Conservation (phyloP, 352 stramenopile species). For the Globisporangium canariense region DNA sequence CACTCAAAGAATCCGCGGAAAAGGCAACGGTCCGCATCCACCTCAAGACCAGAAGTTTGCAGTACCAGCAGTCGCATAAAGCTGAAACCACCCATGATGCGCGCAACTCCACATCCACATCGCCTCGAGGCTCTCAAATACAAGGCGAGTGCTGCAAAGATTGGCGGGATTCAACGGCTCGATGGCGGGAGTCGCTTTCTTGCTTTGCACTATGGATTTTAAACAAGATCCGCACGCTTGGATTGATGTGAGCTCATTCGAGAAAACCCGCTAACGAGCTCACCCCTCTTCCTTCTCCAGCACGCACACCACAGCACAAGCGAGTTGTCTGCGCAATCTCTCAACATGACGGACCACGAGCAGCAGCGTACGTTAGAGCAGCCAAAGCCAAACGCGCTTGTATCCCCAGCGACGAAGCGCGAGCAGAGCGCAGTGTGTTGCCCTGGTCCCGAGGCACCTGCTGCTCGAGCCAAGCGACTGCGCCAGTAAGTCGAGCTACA, state of each 20-base stretch:
- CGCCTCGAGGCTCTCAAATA: background rate
- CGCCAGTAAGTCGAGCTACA: conserved; percentile 2
- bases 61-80: background rate
- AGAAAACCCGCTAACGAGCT: background rate
- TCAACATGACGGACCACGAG: conserved; percentile 4
- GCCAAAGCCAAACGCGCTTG: too few species aligned
- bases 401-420: background rate
- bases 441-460: background rate
- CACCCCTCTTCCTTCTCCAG: background rate
- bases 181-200: conserved; percentile 1
- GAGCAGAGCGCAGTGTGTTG: background rate
- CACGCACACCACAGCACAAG: background rate
- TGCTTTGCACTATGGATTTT: background rate
- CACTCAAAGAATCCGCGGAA: background rate
- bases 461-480: conserved; percentile 15
- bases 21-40: background rate
- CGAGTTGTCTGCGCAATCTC: background rate
- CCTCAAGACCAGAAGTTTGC: background rate
- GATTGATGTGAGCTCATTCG: conserved; percentile 3
- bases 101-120: background rate
- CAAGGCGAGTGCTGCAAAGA: background rate
- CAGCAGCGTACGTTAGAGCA: background rate
- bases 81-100: background rate
- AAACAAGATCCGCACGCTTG: background rate
- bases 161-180: background rate